Percentiles rank a stretch among this genome's conserved stretches.
These are phyloP conservation scores for Pisolithus thermaeus DNA, from an alignment of 1,284 basidiomycete species.

Conservation along the genomic window DNA sequence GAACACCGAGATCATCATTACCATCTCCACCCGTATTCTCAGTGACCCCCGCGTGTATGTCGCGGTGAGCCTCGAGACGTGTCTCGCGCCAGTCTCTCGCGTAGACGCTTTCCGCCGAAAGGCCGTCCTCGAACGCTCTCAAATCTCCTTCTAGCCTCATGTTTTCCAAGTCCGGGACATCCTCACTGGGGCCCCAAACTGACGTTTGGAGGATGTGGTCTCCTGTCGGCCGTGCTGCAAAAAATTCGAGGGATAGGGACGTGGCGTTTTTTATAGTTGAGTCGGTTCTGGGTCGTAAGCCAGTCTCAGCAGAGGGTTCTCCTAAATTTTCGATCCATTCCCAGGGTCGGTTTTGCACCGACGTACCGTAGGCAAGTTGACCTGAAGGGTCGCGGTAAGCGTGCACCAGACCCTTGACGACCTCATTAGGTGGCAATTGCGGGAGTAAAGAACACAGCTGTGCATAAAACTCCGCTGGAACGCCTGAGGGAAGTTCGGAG, in stretches of 20 bases:
- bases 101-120: conserved; percentile 59
- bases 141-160: conserved; percentile 38
- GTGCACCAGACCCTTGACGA: conserved; percentile 54
- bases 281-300: conserved; percentile 20
- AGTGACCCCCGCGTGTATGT: conserved; percentile 6
- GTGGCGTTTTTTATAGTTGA: conserved; percentile 58
- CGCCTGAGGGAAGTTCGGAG: conserved; percentile 45
- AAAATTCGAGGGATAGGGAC: conserved; percentile 69
- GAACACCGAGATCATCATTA: conserved; percentile 25
- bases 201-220: conserved; percentile 40
- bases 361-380: conserved; percentile 39
- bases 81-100: conserved; percentile 72
- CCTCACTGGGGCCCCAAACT: not conserved
- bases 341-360: conserved; percentile 72
- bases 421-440: conserved; percentile 42
- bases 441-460: conserved; percentile 47
- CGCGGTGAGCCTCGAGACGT: conserved; percentile 28
- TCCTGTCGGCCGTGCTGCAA: conserved; percentile 57
- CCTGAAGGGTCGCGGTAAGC: conserved; percentile 44
- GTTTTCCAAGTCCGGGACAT: conserved; percentile 5
- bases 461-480: conserved; percentile 51
- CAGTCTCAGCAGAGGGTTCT: conserved; percentile 38
- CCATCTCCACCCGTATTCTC: conserved; percentile 27
- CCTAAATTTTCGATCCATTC: conserved; percentile 80
- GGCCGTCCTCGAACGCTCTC: conserved; percentile 58